Percentiles rank a stretch among this genome's conserved stretches.
Conservation (phyloP, 2,329 filamentous ascomycete species). For the Tolypocladium tundrense region DNA sequence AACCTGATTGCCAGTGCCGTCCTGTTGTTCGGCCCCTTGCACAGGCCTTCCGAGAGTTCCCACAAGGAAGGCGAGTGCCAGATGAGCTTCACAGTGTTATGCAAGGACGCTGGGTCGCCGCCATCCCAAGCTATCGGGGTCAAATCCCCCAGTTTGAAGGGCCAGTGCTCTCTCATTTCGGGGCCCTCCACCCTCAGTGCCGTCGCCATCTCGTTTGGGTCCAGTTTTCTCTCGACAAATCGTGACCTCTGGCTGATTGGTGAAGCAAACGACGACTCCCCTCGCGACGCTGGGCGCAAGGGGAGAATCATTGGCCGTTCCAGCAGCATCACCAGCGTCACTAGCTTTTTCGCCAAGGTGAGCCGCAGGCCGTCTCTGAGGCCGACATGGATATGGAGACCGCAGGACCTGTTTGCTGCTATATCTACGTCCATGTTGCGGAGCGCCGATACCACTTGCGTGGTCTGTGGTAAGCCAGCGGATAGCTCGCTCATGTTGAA, state of each 20-base stretch:
- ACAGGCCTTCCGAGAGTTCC: not conserved
- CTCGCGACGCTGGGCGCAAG: not conserved
- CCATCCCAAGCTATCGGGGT: not conserved
- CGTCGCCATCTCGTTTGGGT: not conserved
- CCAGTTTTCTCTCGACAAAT: not conserved
- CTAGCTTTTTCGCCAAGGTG: slow-evolving; percentile 11
- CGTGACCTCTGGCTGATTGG: not conserved
- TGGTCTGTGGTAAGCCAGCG: slow-evolving; percentile 5
- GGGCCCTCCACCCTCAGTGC: not conserved
- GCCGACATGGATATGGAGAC: slow-evolving; percentile 16
- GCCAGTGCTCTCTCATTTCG: not conserved
- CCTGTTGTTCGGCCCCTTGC: not conserved
- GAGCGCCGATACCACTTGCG: slow-evolving; percentile 3
- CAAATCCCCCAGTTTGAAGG: not conserved
- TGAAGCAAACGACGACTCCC: not conserved
- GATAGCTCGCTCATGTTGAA: slow-evolving; percentile 8
- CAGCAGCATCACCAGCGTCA: slow-evolving; percentile 10
- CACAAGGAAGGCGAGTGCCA: not conserved
- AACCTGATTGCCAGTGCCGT: not conserved
- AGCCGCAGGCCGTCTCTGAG: slow-evolving; percentile 11
- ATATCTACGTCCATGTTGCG: not conserved
- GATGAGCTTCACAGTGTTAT: not conserved
- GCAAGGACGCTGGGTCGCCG: not conserved
- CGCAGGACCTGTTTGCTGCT: slow-evolving; percentile 9
- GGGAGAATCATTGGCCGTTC: slow-evolving; percentile 7